Percentiles rank a stretch among this genome's conserved stretches.
Evolutionary conservation across 148 eudicot genomes (phyloP).

Genomic region (Silene latifolia): DNA sequence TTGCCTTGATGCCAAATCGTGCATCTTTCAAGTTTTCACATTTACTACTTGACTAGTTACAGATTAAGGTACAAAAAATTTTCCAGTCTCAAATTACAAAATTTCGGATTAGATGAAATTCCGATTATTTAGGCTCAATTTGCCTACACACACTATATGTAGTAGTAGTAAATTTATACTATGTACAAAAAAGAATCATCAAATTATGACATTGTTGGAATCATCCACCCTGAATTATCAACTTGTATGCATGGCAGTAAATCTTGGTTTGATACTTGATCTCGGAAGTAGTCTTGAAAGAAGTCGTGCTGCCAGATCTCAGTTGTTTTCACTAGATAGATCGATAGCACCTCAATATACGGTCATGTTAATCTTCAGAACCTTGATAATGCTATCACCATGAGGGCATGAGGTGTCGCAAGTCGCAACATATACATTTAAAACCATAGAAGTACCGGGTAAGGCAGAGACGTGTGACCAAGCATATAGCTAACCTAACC

Average conservation of each 20-base stretch:
- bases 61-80: neutral
- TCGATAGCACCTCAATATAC: neutral
- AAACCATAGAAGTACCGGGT: too few species aligned
- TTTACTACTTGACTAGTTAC: neutral
- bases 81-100: slow-evolving; percentile 16
- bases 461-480: neutral
- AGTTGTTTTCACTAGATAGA: neutral
- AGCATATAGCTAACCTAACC: slow-evolving; percentile 21
- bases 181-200: slow-evolving; percentile 35
- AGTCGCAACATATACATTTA: too few species aligned
- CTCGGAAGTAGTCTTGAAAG: neutral
- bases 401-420: too few species aligned
- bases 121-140: slow-evolving; percentile 12
- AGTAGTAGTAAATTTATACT: slow-evolving; percentile 19
- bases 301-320: neutral
- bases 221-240: slow-evolving; percentile 4
- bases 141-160: slow-evolving; percentile 18
- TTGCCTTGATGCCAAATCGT: neutral
- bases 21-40: neutral
- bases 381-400: neutral
- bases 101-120: slow-evolving; percentile 12
- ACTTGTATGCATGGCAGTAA: neutral
- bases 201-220: slow-evolving; percentile 6
- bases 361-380: neutral
- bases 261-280: neutral